Base-by-base conservation (phyloP, 768 basidiomycete genomes). In the Suillus hirtellus region DNA sequence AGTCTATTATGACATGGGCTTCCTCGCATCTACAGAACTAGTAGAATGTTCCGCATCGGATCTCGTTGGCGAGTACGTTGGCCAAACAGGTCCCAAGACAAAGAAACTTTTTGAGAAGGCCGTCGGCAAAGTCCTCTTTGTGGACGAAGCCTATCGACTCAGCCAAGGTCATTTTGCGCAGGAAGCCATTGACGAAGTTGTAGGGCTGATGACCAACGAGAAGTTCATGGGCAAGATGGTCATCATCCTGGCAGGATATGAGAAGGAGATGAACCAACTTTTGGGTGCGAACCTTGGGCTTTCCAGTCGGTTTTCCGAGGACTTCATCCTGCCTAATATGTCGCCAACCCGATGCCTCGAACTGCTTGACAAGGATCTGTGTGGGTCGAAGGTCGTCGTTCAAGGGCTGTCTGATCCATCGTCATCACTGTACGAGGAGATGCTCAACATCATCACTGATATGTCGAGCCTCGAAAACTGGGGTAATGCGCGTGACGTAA, bases 111-210 rank as follows among this genome's bases (percentile, higher is more conserved):
- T 90, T 49, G 85, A 88, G 58, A 86, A 84, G 70, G 89, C 87
- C 0, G 78, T 88, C 1, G 89, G 89, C 0, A 81, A 82, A 47
- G 88, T 90, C 4, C 77, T 90, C 1, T 90, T 90, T 74, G 79
- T 90, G 59, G 89, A 90, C 61, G 89, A 90, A 64, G 89, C 89
- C 0, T 90, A 90, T 67, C 78, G 88, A 37, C 77, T 90, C 14
- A 71, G 79, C 11, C 79, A 87, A 59, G 88, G 88, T 0, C 83
- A 77, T 0, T 90, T 88, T 65, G 86, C 87, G 1, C 80, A 87
- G 69, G 89, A 90, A 70, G 89, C 89, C 8, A 81, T 89, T 43
- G 89, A 90, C 70, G 89, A 90, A 67, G 71, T 90, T 34, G 89
- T 90, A 9, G 82, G 82, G 4, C 70, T 86, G 1, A 77, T 90